A percentile compares a stretch with the other conserved stretches of the same genome.
These are phyloP conservation scores for Oxyria digyna DNA, from an alignment of 148 eudicot genomes.

Conservation along the genomic window DNA sequence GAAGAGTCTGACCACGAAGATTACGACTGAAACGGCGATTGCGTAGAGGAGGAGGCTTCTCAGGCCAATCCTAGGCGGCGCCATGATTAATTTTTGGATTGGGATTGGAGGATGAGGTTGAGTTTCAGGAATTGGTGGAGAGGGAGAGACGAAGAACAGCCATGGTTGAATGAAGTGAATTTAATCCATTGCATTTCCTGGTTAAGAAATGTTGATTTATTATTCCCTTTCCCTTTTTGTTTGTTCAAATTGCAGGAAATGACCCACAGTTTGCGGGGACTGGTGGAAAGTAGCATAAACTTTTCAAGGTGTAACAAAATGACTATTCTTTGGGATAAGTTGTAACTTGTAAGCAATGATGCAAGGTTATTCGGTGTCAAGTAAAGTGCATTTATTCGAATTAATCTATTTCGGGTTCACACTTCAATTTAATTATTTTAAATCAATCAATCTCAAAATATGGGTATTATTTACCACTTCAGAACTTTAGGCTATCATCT, in stretches of 20 bases:
- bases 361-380: too few relatives aligned
- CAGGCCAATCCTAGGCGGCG: not conserved
- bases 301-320: not conserved
- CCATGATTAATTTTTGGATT: not conserved
- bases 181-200: not conserved
- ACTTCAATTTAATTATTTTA: too few relatives aligned
- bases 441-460: not conserved
- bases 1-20: slow-evolving; percentile 15
- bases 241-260: not conserved
- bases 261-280: not conserved
- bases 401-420: too few relatives aligned
- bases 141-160: not conserved
- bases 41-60: slow-evolving; percentile 1
- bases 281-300: not conserved
- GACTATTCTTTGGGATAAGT: too few relatives aligned
- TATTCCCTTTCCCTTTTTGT: not conserved
- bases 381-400: too few relatives aligned
- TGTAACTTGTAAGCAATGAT: too few relatives aligned
- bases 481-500: not conserved
- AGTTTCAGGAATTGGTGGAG: not conserved
- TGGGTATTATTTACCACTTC: not conserved
- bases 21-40: not conserved
- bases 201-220: not conserved
- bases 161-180: not conserved
- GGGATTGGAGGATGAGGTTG: not conserved